Base-by-base conservation (phyloP, 495 filamentous ascomycete genomes). In the Aspergillus bertholletiae region DNA sequence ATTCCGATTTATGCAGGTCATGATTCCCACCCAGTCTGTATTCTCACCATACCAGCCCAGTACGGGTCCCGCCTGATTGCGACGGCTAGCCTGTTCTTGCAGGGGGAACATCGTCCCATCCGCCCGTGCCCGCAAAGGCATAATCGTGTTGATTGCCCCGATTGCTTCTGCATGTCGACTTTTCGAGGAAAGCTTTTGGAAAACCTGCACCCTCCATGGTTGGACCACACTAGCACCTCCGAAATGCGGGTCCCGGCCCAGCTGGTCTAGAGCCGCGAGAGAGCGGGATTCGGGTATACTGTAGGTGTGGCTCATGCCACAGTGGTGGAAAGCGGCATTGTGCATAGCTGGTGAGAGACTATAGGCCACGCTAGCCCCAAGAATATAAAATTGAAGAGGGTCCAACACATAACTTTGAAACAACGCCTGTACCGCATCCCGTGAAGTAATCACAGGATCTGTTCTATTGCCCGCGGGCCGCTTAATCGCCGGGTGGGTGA, bases 271-370 rank as follows among this genome's bases (percentile, higher is more conserved):
- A 13, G 79, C 76, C 41, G 87, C 81, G 2, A 91, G 74, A 0
- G 85, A 83, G 1, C 81, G 74, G 11, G 84, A 83, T 24, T 84
- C 79, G 20, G 83, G 80, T 17, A 84, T 84, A 41, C 82, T 78
- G 63, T 86, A 92, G 24, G 79, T 80, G 63, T 94, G 88, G 20
- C 79, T 81, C 81, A 94, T 83, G 22, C 86, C 87, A 46, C 83
- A 87, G 37, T 82, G 82, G 44, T 81, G 74, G 64, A 86, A 87
- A 12, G 88, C 89, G 3, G 88, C 88, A 54, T 81, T 86, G 62
- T 92, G 87, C 88, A 92, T 94, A 0, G 82, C 83, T 0, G 89
- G 89, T 0, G 87, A 90, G 28, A 90, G 72, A 64, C 85, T 90
- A 69, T 90, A 90, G 24, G 82, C 79, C 17, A 90, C 87, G 50